These are phyloP conservation scores for Suillus clintonianus DNA, from an alignment of 768 basidiomycete species.

Conservation along the genomic window DNA sequence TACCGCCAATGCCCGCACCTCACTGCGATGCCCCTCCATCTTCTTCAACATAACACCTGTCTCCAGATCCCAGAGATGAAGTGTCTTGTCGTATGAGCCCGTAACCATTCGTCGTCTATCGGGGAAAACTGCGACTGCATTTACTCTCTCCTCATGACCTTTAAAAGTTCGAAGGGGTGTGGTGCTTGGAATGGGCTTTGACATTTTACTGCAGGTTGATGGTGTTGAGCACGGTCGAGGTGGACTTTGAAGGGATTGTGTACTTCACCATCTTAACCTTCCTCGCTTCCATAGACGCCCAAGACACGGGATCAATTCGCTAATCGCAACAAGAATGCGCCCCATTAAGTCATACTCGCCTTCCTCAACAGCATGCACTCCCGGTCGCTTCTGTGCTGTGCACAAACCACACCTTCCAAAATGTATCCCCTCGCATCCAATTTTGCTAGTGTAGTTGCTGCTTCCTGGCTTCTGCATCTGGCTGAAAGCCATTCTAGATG, in stretches of 20 bases:
- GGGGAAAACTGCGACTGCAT: background rate
- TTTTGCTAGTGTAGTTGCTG: too few relatives aligned
- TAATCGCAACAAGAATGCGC: too few relatives aligned
- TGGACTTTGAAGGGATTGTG: background rate
- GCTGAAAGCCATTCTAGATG: too few relatives aligned
- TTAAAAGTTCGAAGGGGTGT: background rate
- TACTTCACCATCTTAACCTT: too few relatives aligned
- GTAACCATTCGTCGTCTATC: background rate
- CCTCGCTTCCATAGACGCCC: slow-evolving; percentile 10
- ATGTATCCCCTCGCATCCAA: too few relatives aligned
- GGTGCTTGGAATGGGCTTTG: background rate
- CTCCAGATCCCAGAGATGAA: background rate
- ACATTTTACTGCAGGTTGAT: background rate
- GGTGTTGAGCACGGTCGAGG: background rate
- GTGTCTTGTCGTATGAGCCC: background rate
- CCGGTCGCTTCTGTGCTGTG: too few relatives aligned
- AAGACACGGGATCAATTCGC: slow-evolving; percentile 2
- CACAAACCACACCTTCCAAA: too few relatives aligned
- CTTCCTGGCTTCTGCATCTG: too few relatives aligned
- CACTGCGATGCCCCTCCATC: too few relatives aligned
- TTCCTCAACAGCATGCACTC: too few relatives aligned
- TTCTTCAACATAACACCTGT: background rate
- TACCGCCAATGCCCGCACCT: background rate
- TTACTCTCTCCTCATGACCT: background rate
- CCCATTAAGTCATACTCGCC: too few relatives aligned